Evolutionary conservation across 108 stramenopile genomes (phyloP), one percentile per base, ranked within the genome.

Genomic region (Parietichytrium sp.): DNA sequence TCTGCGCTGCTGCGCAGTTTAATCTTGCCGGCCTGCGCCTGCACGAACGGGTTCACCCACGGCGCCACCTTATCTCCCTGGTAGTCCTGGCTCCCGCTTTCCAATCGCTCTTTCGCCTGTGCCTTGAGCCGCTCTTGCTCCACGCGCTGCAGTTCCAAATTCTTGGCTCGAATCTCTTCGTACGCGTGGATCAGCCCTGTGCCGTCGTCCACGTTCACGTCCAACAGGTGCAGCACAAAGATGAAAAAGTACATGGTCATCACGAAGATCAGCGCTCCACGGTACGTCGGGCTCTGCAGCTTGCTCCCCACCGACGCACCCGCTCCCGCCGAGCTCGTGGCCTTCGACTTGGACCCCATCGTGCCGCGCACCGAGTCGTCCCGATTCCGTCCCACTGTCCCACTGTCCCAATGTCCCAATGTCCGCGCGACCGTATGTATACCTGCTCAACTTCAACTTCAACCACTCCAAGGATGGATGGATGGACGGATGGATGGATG

Each of bases 181-280:
- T 72, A 72, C 42, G 36, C 61, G 4, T 72, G 61, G 3, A 72
- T 72, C 1, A 72, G 61, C 13, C 61, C 61, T 20, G 61, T 72
- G 15, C 61, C 61, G 61, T 72, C 61, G 61, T 72, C 61, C 42
- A 72, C 61, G 15, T 72, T 72, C 6, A 72, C 61, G 61, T 72
- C 42, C 29, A 72, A 42, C 38, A 72, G 61, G 61, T 72, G 38
- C 33, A 72, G 61, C 38, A 72, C 45, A 25, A 72, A 72, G 61
- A 72, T 42, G 10, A n/a, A 36, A 27, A 72, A 72, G 61, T 72
- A 72, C 6, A 72, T 45, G 61, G 38, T 72, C 61, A 72, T 72
- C 6, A 72, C 61, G 61, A 72, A n/a, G 20, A 72, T 33, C 61
- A 72, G 49, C 49, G n/a, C n/a, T n/a, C n/a, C n/a, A n/a, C n/a